These are phyloP conservation scores for Ganoderma lucidum DNA, from an alignment of 1,284 basidiomycete genomes.

Conservation along the genomic window DNA sequence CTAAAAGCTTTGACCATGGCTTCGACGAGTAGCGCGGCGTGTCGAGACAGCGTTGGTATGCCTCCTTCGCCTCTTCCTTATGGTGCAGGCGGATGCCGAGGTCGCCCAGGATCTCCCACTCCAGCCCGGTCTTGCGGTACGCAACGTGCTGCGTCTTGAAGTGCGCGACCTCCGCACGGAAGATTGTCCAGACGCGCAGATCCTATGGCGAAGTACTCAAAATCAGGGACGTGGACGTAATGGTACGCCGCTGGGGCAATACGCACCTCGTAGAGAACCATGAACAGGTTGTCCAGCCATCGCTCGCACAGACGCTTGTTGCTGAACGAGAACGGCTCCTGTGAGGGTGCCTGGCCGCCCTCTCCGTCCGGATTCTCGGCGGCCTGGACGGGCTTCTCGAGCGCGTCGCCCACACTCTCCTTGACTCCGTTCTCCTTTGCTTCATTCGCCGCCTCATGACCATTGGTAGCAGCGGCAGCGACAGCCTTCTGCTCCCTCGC, in stretches of 20 bases:
- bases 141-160: conserved; percentile 98
- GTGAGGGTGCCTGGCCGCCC: conserved; percentile 44
- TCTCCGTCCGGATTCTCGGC: conserved; percentile 53
- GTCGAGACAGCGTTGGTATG: conserved; percentile 94
- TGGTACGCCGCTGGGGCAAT: not conserved
- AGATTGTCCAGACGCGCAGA: conserved; percentile 98
- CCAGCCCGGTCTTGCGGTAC: conserved; percentile 94
- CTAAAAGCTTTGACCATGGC: conserved; percentile 92
- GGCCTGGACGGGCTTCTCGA: conserved; percentile 73
- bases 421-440: conserved; percentile 38
- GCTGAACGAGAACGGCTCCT: conserved; percentile 88
- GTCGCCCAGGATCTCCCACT: conserved; percentile 99
- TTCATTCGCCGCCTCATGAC: conserved; percentile 11
- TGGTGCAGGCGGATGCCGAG: conserved; percentile 92
- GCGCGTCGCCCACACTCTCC: conserved; percentile 38
- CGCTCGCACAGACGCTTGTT: conserved; percentile 97
- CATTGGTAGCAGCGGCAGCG: conserved; percentile 25
- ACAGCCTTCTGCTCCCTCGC: conserved; percentile 44
- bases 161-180: conserved; percentile 98
- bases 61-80: conserved; percentile 98
- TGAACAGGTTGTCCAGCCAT: conserved; percentile 98
- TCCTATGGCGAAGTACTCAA: conserved; percentile 62
- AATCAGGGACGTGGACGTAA: conserved; percentile 8
- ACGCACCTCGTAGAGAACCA: conserved; percentile 95
- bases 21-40: conserved; percentile 87